Percentiles rank a stretch among this genome's conserved stretches.
Conservation (phyloP, 345 rosid genomes). For the Jatropha curcas region DNA sequence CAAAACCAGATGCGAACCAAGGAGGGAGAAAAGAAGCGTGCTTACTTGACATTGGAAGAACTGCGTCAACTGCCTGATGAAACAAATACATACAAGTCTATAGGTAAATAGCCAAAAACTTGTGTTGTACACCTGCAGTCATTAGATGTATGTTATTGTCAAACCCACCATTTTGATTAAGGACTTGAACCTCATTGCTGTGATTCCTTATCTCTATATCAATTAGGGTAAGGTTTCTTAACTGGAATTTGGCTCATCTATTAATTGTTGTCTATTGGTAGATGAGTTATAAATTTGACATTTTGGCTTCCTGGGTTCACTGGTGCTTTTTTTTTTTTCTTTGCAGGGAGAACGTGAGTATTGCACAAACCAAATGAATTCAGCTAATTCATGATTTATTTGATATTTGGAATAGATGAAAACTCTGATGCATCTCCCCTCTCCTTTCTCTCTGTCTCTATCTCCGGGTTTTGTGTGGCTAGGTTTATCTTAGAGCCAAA, state of each 20-base stretch:
- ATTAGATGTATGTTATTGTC: neutral
- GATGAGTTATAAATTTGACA: neutral
- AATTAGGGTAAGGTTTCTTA: neutral
- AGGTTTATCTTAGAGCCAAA: conserved; percentile 92
- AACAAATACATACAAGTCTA: conserved; percentile 89
- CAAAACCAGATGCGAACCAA: conserved; percentile 84
- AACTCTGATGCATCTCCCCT: conserved; percentile 14
- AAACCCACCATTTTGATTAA: neutral
- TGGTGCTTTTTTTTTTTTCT: conserved; percentile 7
- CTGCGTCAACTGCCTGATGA: conserved; percentile 65
- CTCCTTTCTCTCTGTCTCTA: conserved; percentile 9
- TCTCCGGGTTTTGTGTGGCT: conserved; percentile 18
- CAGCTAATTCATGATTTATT: conserved; percentile 6
- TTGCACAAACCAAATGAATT: conserved; percentile 13
- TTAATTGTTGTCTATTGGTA: neutral
- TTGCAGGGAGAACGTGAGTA: conserved; percentile 98
- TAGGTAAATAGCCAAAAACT: conserved; percentile 39
- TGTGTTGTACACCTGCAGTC: neutral
- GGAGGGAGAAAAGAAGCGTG: conserved; percentile 92
- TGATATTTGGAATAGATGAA: conserved; percentile 11
- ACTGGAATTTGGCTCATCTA: neutral
- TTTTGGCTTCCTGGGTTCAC: conserved; percentile 1
- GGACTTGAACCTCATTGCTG: neutral
- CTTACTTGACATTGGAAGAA: conserved; percentile 92
- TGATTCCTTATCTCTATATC: neutral